Evolutionary conservation across 2,329 filamentous ascomycete genomes (phyloP).

Genomic region (Rachicladosporium sp.): DNA sequence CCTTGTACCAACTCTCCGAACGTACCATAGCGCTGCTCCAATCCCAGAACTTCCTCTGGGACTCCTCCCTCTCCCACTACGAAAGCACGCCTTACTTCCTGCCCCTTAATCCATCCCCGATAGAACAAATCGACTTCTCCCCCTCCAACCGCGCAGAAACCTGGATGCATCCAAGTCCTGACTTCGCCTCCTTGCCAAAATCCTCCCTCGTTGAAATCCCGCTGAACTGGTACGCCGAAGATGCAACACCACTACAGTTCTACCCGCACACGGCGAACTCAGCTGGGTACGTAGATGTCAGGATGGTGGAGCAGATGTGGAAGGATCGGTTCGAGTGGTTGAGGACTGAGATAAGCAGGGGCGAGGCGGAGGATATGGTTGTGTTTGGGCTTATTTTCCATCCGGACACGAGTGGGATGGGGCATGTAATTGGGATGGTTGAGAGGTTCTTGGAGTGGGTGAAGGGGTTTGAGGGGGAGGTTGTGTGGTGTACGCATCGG

Average conservation of each 20-base stretch:
- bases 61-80: conserved; percentile 39
- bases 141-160: conserved; percentile 23
- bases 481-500: conserved; percentile 35
- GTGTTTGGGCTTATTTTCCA: conserved; percentile 44
- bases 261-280: conserved; percentile 38
- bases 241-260: conserved; percentile 39
- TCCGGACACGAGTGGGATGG: conserved; percentile 48
- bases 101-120: conserved; percentile 27
- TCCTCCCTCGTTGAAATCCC: conserved; percentile 35
- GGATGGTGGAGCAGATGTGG: conserved; percentile 49
- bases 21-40: conserved; percentile 37
- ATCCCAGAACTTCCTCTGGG: conserved; percentile 39
- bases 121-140: conserved; percentile 30
- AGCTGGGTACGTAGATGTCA: conserved; percentile 46
- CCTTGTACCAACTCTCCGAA: conserved; percentile 39
- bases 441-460: conserved; percentile 41
- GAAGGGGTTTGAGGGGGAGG: conserved; percentile 31
- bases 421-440: conserved; percentile 48
- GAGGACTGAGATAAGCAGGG: conserved; percentile 25
- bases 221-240: conserved; percentile 40
- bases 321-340: conserved; percentile 47
- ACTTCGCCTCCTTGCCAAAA: conserved; percentile 19
- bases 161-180: conserved; percentile 35
- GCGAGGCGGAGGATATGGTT: conserved; percentile 21
- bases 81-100: conserved; percentile 40